phyloP scores from a whole-genome alignment of 2,329 filamentous ascomycete species.

The Pseudogymnoascus verrucosus region DNA sequence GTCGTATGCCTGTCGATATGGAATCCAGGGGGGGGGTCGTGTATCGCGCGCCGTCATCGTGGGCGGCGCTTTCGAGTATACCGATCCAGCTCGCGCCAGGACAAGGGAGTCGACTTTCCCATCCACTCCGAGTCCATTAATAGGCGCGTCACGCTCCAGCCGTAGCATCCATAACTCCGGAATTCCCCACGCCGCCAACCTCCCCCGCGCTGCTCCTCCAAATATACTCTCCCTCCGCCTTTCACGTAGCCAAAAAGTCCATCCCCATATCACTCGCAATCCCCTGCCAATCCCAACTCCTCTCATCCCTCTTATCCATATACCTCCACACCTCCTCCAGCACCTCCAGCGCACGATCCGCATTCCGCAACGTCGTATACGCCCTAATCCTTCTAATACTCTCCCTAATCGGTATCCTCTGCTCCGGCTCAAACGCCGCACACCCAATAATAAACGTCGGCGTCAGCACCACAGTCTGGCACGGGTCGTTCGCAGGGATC shows the following conservation, averaged over 20 bases:
- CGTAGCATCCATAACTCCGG: neutral
- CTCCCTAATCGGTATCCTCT: conserved; percentile 20
- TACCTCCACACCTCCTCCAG: conserved; percentile 10
- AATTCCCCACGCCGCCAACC: neutral
- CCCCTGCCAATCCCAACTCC: conserved; percentile 56
- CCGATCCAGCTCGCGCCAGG: neutral
- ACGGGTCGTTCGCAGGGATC: conserved; percentile 49
- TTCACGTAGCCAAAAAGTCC: conserved; percentile 41
- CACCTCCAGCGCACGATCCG: conserved; percentile 1
- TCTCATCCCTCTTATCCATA: conserved; percentile 34
- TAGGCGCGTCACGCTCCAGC: neutral
- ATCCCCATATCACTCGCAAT: conserved; percentile 45
- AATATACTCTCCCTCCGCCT: conserved; percentile 4
- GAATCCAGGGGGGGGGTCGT: neutral
- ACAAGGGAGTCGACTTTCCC: neutral
- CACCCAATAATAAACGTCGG: conserved; percentile 11
- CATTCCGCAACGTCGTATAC: conserved; percentile 16
- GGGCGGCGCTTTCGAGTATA: neutral
- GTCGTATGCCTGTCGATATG: neutral
- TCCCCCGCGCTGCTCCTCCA: too few relatives aligned
- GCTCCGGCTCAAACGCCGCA: neutral
- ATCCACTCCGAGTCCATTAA: neutral
- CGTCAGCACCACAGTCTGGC: conserved; percentile 36
- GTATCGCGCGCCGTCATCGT: neutral
- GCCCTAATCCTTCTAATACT: neutral